Conservation (phyloP, 768 basidiomycete genomes). For the Mycena galopus region DNA sequence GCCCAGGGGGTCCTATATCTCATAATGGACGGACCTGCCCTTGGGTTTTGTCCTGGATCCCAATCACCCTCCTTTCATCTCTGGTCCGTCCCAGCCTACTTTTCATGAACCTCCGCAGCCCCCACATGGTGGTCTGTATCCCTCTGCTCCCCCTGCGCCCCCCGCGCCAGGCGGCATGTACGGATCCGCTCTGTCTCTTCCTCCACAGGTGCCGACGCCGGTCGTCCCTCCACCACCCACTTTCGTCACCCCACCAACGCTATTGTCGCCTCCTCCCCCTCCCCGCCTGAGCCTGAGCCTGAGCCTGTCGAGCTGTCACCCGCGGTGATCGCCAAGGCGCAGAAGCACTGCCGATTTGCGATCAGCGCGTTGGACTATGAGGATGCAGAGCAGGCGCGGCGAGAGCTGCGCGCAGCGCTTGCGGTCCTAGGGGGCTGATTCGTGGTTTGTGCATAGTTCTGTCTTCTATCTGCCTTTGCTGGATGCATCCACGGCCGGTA, state of each 20-base stretch:
- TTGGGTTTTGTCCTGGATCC: constrained; percentile 38
- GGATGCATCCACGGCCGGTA: neutral
- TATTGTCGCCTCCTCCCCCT: constrained; percentile 40
- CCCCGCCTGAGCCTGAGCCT: constrained; percentile 43
- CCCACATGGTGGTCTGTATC: constrained; percentile 23
- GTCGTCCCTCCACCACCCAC: constrained; percentile 45
- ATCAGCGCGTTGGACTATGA: constrained; percentile 97
- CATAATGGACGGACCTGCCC: constrained; percentile 22
- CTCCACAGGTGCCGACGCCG: constrained; percentile 38
- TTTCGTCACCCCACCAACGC: constrained; percentile 31
- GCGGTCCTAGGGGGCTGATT: constrained; percentile 68
- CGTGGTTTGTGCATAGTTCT: constrained; percentile 1
- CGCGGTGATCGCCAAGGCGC: constrained; percentile 75
- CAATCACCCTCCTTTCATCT: constrained; percentile 23
- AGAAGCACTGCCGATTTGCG: constrained; percentile 94
- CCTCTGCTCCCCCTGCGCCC: constrained; percentile 30
- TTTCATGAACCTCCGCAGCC: constrained; percentile 15
- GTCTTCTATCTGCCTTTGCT: constrained; percentile 9
- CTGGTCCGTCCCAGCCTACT: constrained; percentile 8
- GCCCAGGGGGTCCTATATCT: neutral
- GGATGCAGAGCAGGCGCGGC: constrained; percentile 87
- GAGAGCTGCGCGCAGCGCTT: constrained; percentile 85
- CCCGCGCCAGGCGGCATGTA: constrained; percentile 25
- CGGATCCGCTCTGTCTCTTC: constrained; percentile 27
- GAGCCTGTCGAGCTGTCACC: constrained; percentile 68